These are phyloP conservation scores for Otatea glauca DNA, from an alignment of 176 grass and related monocot genomes.

Conservation along the genomic window DNA sequence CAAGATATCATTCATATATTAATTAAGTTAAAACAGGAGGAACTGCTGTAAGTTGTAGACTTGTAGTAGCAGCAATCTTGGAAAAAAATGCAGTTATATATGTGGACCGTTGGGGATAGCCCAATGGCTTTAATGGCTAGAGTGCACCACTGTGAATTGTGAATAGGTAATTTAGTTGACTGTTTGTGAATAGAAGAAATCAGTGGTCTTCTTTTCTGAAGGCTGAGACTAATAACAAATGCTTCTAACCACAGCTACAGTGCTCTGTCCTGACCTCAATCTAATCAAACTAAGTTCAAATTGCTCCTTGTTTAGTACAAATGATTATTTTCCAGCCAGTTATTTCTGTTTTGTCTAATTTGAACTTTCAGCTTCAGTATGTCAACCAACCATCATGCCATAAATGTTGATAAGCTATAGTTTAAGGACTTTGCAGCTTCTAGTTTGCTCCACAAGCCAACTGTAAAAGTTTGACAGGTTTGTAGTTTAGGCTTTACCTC, in stretches of 20 bases:
- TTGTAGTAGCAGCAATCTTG: background rate
- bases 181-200: background rate
- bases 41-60: background rate
- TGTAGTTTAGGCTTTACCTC: background rate
- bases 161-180: background rate
- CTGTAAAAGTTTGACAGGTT: background rate
- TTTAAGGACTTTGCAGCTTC: background rate
- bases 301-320: background rate
- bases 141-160: background rate
- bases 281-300: background rate
- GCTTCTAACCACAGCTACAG: background rate
- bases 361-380: conserved; percentile 1
- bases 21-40: background rate
- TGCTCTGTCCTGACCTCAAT: background rate
- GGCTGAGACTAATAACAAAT: background rate
- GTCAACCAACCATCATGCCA: background rate
- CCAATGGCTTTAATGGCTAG: background rate
- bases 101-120: background rate
- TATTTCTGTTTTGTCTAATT: background rate
- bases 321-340: background rate
- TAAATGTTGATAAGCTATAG: background rate
- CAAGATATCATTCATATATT: background rate
- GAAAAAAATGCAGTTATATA: background rate
- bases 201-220: background rate
- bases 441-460: background rate